These are phyloP conservation scores for Wickerhamiella hasegawae DNA, from an alignment of 805 yeast species.

Conservation along the genomic window DNA sequence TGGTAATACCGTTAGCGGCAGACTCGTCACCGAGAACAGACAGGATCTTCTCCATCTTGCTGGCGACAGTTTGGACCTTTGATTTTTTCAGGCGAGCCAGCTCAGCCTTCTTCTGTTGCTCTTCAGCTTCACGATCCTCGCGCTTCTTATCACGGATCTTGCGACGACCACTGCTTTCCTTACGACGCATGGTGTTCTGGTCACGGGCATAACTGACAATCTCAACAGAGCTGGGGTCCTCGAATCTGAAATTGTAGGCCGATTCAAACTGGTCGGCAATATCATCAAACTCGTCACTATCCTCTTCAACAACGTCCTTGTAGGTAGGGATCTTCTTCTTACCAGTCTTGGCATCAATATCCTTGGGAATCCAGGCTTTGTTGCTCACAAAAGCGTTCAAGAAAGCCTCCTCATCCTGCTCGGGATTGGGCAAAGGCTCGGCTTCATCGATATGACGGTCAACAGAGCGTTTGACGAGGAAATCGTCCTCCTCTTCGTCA, in stretches of 20 bases:
- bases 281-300: conserved; percentile 78
- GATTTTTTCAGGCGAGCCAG: conserved; percentile 56
- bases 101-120: conserved; percentile 39
- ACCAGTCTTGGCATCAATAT: conserved; percentile 43
- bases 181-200: conserved; percentile 82
- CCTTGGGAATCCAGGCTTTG: conserved; percentile 81
- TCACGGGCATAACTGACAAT: conserved; percentile 85
- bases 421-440: conserved; percentile 47
- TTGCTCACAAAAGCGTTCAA: conserved; percentile 53
- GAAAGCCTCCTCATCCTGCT: conserved; percentile 46
- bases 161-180: conserved; percentile 57
- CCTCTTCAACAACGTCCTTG: conserved; percentile 31
- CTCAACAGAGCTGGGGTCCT: conserved; percentile 81
- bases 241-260: conserved; percentile 89
- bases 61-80: conserved; percentile 64
- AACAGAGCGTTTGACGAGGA: conserved; percentile 39
- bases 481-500: conserved; percentile 29
- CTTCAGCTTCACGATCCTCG: conserved; percentile 35
- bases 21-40: conserved; percentile 53
- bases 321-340: conserved; percentile 20
- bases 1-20: conserved; percentile 55
- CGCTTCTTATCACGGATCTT: conserved; percentile 61
- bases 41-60: conserved; percentile 46
- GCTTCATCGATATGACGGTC: conserved; percentile 18
- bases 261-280: conserved; percentile 83